Percentiles rank a stretch among this genome's conserved stretches.
These are phyloP conservation scores for Leptosphaerulina australis DNA, from an alignment of 2,329 filamentous ascomycete genomes.

Conservation along the genomic window DNA sequence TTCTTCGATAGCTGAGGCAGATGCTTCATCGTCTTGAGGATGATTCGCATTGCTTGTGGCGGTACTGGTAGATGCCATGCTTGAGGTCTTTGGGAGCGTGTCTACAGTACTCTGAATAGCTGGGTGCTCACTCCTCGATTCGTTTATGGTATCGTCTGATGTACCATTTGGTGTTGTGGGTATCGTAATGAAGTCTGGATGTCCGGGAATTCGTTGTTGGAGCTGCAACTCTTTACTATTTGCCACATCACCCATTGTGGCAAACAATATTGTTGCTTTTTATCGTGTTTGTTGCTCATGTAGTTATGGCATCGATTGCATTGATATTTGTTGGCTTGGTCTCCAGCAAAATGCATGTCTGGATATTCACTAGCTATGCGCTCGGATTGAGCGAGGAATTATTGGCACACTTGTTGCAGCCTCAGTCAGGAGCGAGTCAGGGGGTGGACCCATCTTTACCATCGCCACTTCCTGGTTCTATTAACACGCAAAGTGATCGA, in stretches of 20 bases:
- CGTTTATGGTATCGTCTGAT: not conserved
- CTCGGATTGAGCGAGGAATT: not conserved
- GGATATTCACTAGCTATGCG: not conserved
- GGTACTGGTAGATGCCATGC: not conserved
- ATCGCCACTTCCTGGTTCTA: not conserved
- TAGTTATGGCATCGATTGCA: no score
- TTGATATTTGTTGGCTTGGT: not conserved
- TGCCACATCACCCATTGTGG: conserved; percentile 5
- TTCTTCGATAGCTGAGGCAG: not conserved
- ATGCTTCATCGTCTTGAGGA: not conserved
- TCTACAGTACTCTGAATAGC: not conserved
- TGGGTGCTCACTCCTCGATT: not conserved
- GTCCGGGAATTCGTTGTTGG: not conserved
- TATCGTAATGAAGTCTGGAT: not conserved
- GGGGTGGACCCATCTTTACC: not conserved
- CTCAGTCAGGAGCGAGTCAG: conserved; percentile 2
- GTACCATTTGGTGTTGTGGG: not conserved
- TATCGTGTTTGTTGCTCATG: not conserved
- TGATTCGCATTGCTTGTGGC: not conserved
- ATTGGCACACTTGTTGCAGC: not conserved
- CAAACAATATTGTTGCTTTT: not conserved
- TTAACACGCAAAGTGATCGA: not conserved
- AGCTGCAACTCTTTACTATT: not conserved
- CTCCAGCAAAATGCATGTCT: not conserved
- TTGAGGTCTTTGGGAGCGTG: not conserved